Percentiles rank a stretch among this genome's conserved stretches.
Conservation (phyloP, 2,329 filamentous ascomycete genomes). For the Cercospora beticola region DNA sequence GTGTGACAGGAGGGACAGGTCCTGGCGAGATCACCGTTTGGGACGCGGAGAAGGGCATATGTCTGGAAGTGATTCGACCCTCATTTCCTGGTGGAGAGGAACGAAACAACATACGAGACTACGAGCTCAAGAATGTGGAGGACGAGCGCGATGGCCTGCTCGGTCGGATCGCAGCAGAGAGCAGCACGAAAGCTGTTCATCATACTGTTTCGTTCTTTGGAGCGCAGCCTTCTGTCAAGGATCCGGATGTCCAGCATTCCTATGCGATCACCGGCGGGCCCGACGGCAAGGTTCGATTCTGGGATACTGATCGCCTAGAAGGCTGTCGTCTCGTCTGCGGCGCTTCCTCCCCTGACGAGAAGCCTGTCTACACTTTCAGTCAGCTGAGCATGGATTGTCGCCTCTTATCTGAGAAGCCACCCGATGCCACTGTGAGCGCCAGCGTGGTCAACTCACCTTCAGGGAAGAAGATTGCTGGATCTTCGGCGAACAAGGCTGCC, state of each 20-base stretch:
- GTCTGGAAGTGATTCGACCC: conserved; percentile 80
- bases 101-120: conserved; percentile 55
- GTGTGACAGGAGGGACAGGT: conserved; percentile 82
- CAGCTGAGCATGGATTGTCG: conserved; percentile 44
- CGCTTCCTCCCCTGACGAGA: conserved; percentile 59
- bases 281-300: conserved; percentile 89
- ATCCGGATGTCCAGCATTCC: conserved; percentile 69
- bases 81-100: conserved; percentile 58
- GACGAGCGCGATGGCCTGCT: conserved; percentile 89
- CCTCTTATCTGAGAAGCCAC: conserved; percentile 40
- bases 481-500: conserved; percentile 13
- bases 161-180: conserved; percentile 62
- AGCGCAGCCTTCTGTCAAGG: conserved; percentile 67
- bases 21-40: conserved; percentile 90
- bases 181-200: conserved; percentile 11
- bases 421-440: conserved; percentile 22
- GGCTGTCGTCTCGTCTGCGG: conserved; percentile 80
- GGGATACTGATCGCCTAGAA: conserved; percentile 80
- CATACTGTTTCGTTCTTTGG: conserved; percentile 57
- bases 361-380: conserved; percentile 65
- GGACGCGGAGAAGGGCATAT: conserved; percentile 88
- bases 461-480: conserved; percentile 32
- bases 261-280: conserved; percentile 86
- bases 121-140: conserved; percentile 85
- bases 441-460: conserved; percentile 38